Percentiles rank a stretch among this genome's conserved stretches.
Conservation (phyloP, 2,329 filamentous ascomycete genomes). For the Phaeosphaeriaceae sp. region DNA sequence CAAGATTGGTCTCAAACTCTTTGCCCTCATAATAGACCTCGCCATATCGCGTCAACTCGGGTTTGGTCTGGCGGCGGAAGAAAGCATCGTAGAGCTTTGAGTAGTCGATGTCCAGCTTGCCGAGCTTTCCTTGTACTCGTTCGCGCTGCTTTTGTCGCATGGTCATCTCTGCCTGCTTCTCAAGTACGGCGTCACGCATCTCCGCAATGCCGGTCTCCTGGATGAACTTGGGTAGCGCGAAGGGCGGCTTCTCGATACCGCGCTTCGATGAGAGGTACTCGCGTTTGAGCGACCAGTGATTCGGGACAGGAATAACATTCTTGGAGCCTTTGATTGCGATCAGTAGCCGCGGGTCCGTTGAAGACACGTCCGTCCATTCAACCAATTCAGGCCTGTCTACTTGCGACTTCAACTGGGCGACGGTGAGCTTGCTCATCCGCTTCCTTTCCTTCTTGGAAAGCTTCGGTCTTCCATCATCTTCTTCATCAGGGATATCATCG, state of each 20-base stretch:
- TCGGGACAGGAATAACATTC: constrained; percentile 93
- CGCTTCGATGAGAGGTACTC: constrained; percentile 97
- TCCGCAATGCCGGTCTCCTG: constrained; percentile 96
- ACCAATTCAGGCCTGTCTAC: constrained; percentile 92
- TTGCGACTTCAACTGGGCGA: constrained; percentile 92
- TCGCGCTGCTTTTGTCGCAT: constrained; percentile 96
- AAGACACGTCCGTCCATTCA: constrained; percentile 96
- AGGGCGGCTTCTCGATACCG: constrained; percentile 94
- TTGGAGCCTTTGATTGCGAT: constrained; percentile 95
- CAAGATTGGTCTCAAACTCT: constrained; percentile 93
- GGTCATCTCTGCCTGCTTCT: constrained; percentile 91
- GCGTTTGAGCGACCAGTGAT: constrained; percentile 94
- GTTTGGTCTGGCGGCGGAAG: constrained; percentile 97
- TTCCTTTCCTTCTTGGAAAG: constrained; percentile 96
- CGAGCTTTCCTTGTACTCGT: constrained; percentile 93
- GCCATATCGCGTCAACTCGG: constrained; percentile 89
- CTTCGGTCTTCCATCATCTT: constrained; percentile 71
- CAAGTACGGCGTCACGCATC: constrained; percentile 95
- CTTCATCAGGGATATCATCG: constrained; percentile 85
- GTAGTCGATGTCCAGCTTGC: constrained; percentile 97
- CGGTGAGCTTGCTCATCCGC: constrained; percentile 87
- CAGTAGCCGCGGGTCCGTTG: constrained; percentile 84
- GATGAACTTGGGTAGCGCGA: constrained; percentile 93
- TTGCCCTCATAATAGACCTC: constrained; percentile 99
- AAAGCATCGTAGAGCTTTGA: constrained; percentile 98